Base-by-base conservation (phyloP, 2,329 filamentous ascomycete species). In the Penicillium corylophilum region DNA sequence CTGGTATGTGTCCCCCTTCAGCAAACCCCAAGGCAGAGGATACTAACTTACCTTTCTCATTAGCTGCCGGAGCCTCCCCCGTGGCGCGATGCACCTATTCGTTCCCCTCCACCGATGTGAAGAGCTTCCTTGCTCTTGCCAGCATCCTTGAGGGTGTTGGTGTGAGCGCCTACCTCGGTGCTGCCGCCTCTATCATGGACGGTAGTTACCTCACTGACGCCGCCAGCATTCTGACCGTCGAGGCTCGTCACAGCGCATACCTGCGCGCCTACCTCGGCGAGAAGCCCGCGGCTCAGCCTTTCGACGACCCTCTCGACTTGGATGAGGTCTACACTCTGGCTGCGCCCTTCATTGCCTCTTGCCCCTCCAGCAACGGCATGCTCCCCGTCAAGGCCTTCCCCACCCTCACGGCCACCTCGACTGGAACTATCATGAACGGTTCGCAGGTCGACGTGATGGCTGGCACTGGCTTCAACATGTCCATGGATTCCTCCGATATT, bases 271-370 rank as follows among this genome's bases (percentile, higher is more conserved):
- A 72, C 9, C 69, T 78, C 16, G 68, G 73, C 44, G 64, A 82
- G 60, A 67, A 69, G 4, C 82, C 84, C 2, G 84, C 83, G 62
- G 73, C 84, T 1, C 77, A 82, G 57, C 70, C 84, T 7, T 85
- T 85, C 56, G 85, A 87, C 56, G 76, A 79, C 22, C 82, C 84
- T 0, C 75, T 87, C 33, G 69, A 71, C 57, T 76, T 81, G 63
- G 79, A 85, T 67, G 71, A 79, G 61, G 83, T 88, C 43, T 86
- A 79, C 75, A 84, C 83, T 3, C 77, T 88, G n/a, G 84, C 85
- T 0, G 77, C 82, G 0, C 73, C 75, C 48, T 87, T 87, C 71
- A 85, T 88, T 66, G 74, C 68, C 4, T 68, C 71, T 2, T 87
- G 84, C 68, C 82, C 85, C 1, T 56, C 71, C 6, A 73, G 69